Evolutionary conservation across 106 monocot species (phyloP).

Genomic region (Narthecium ossifragum): DNA sequence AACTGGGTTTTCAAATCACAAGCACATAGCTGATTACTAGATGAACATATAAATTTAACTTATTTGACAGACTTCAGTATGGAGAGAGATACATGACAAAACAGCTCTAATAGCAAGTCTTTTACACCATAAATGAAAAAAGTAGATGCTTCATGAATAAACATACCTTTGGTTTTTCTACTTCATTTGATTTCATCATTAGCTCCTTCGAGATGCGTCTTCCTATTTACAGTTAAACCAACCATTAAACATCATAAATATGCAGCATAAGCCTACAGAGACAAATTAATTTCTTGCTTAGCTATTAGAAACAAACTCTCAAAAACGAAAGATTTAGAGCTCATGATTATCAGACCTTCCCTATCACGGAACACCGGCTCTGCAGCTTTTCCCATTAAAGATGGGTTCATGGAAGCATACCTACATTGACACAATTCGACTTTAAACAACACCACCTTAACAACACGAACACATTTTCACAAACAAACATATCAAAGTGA

Average conservation of each 20-base stretch:
- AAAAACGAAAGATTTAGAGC: neutral
- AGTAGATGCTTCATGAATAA: neutral
- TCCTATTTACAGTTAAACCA: constrained; percentile 11
- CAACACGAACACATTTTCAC: too few relatives aligned
- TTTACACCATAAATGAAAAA: too few relatives aligned
- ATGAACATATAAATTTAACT: too few relatives aligned
- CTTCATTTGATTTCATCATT: constrained; percentile 37
- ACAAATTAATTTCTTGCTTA: too few relatives aligned
- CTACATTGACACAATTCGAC: constrained; percentile 18
- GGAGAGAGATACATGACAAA: too few relatives aligned
- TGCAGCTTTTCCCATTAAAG: constrained; percentile 48
- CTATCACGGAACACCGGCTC: constrained; percentile 68
- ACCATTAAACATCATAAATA: neutral
- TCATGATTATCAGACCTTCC: constrained; percentile 26
- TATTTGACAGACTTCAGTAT: too few relatives aligned
- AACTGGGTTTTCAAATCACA: too few relatives aligned
- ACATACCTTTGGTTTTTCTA: constrained; percentile 64
- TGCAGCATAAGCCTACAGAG: neutral
- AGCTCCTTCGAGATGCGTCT: constrained; percentile 56
- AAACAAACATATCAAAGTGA: too few relatives aligned
- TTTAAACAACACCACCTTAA: neutral
- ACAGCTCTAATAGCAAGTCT: too few relatives aligned
- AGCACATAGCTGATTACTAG: too few relatives aligned
- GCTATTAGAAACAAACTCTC: too few relatives aligned
- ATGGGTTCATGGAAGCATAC: constrained; percentile 55